phyloP scores from a whole-genome alignment of 78 protist species.

The Cavenderia fasciculata region DNA sequence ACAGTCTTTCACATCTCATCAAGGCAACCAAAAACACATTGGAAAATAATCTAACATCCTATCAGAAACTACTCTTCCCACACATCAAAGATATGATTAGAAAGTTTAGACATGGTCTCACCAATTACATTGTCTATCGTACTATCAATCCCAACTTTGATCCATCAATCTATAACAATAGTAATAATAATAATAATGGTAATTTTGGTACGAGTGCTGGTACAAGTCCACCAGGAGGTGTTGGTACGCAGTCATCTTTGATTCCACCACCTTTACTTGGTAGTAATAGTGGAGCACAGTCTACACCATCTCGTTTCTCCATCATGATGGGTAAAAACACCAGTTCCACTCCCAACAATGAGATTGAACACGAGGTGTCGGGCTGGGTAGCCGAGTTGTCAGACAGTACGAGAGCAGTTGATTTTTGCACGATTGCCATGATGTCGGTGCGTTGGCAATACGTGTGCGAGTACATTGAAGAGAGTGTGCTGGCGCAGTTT shows the following conservation, averaged over 20 bases:
- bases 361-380: slow-evolving; percentile 24
- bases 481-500: not conserved
- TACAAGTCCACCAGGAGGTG: no score
- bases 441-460: slow-evolving; percentile 38
- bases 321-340: not conserved
- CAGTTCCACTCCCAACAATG: not conserved
- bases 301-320: not conserved
- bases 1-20: not conserved
- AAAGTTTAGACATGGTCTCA: not conserved
- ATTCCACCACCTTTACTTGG: no score
- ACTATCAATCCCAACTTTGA: no score
- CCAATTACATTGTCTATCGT: not conserved
- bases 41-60: not conserved
- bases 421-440: slow-evolving; percentile 30
- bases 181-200: no score
- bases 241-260: no score
- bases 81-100: slow-evolving; percentile 50
- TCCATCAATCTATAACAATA: no score
- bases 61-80: slow-evolving; percentile 28
- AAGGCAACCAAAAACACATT: slow-evolving; percentile 24
- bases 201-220: no score
- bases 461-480: slow-evolving; percentile 27
- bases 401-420: slow-evolving; percentile 24
- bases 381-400: slow-evolving; percentile 48
- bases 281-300: not conserved